phyloP scores from a whole-genome alignment of 2,329 filamentous ascomycete genomes.

The Nothophoma quercina region DNA sequence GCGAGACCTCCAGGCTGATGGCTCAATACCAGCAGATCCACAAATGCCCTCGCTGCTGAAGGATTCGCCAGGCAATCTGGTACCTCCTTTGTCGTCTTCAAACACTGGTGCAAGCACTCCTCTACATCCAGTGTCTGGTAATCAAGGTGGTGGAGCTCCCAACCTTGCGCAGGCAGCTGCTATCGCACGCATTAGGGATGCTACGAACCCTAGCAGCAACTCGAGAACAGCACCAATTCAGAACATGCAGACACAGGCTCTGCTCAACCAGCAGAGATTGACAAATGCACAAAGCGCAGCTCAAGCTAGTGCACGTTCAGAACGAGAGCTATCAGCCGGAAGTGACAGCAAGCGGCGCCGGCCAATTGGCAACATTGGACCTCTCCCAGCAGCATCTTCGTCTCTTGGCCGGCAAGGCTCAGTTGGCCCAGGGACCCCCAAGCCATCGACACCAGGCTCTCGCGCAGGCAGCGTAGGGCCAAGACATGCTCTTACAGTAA shows the following conservation, averaged over 20 bases:
- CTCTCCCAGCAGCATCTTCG: conserved; percentile 61
- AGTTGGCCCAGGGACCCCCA: conserved; percentile 69
- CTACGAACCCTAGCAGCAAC: conserved; percentile 45
- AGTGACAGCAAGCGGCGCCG: conserved; percentile 67
- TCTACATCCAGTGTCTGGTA: conserved; percentile 64
- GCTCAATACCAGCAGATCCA: conserved; percentile 66
- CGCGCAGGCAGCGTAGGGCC: conserved; percentile 69
- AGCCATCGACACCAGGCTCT: conserved; percentile 61
- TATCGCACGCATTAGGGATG: conserved; percentile 52
- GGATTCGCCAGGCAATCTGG: conserved; percentile 57
- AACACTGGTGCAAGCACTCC: conserved; percentile 58
- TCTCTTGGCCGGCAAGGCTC: conserved; percentile 67
- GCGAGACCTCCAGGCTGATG: conserved; percentile 65
- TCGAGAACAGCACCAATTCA: conserved; percentile 43
- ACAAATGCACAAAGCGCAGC: conserved; percentile 43
- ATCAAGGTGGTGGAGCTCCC: conserved; percentile 60
- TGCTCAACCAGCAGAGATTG: conserved; percentile 48
- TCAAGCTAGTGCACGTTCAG: conserved; percentile 45
- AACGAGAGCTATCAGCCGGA: conserved; percentile 64
- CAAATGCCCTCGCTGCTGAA: conserved; percentile 66
- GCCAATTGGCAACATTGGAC: conserved; percentile 61
- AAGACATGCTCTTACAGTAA: conserved; percentile 56
- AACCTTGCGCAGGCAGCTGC: conserved; percentile 60
- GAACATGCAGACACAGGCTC: conserved; percentile 48
- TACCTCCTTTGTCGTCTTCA: conserved; percentile 56